These are phyloP conservation scores for Neofusicoccum laricinum DNA, from an alignment of 2,329 filamentous ascomycete species.

Conservation along the genomic window DNA sequence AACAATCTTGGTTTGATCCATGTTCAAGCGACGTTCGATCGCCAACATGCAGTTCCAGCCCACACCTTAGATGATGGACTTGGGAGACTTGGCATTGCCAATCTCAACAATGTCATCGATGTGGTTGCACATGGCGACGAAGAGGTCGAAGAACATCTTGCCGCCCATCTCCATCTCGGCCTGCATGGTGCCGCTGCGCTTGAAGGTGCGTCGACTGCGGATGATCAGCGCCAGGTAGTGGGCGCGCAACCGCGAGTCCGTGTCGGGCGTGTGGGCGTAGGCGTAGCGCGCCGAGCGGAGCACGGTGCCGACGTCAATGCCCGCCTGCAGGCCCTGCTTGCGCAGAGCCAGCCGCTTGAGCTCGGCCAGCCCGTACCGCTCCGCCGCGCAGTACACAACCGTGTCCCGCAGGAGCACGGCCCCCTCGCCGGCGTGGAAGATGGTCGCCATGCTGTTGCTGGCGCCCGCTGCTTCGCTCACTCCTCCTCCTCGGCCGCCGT, in stretches of 20 bases:
- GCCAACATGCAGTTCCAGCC: not conserved
- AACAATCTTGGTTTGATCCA: conserved; percentile 5
- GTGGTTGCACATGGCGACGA: conserved; percentile 97
- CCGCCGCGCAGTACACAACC: conserved; percentile 88
- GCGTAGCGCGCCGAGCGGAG: conserved; percentile 91
- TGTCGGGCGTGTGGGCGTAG: conserved; percentile 91
- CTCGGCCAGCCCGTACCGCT: conserved; percentile 86
- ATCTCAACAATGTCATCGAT: conserved; percentile 92
- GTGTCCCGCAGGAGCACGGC: conserved; percentile 86
- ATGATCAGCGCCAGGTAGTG: conserved; percentile 98
- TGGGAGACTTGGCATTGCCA: conserved; percentile 31
- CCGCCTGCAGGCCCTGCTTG: conserved; percentile 91
- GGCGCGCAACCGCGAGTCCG: conserved; percentile 87
- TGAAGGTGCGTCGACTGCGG: conserved; percentile 94
- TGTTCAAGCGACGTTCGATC: not conserved
- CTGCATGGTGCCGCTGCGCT: conserved; percentile 98
- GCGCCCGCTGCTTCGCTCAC: conserved; percentile 34
- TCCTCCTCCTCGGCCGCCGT: conserved; percentile 44
- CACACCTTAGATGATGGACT: conserved; percentile 40
- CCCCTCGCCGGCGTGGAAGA: conserved; percentile 71
- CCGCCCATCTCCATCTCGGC: conserved; percentile 94
- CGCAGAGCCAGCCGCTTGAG: conserved; percentile 87
- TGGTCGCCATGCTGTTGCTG: conserved; percentile 63
- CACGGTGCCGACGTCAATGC: conserved; percentile 88
- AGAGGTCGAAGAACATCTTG: conserved; percentile 97